Conservation (phyloP, 1,139 yeast genomes). For the Kodamaea fungicola region DNA sequence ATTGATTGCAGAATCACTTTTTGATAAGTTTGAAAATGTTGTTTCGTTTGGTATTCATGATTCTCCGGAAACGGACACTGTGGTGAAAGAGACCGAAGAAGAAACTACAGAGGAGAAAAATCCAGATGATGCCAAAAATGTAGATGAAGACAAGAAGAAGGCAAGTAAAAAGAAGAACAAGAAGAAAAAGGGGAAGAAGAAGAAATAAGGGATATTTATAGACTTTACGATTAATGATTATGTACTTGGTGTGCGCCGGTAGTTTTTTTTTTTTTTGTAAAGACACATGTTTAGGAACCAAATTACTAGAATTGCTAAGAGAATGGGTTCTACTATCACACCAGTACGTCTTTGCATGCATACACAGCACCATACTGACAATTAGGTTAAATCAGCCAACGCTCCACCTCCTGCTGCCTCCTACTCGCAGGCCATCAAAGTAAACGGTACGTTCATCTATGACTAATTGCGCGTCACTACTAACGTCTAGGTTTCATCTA, state of each 20-base stretch:
- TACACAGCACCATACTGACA: conserved; percentile 22
- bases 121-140: neutral
- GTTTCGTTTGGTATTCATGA: conserved; percentile 17
- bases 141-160: conserved; percentile 1
- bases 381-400: conserved; percentile 57
- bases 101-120: conserved; percentile 1
- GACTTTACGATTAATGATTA: neutral
- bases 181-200: conserved; percentile 7
- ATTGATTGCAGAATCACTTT: conserved; percentile 25
- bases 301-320: conserved; percentile 16
- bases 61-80: neutral
- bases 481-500: conserved; percentile 62
- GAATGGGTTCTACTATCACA: conserved; percentile 17
- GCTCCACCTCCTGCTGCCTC: conserved; percentile 98
- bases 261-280: conserved; percentile 1
- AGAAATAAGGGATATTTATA: conserved; percentile 2
- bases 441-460: conserved; percentile 50
- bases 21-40: conserved; percentile 24
- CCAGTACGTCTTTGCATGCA: conserved; percentile 13
- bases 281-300: conserved; percentile 18
- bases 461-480: conserved; percentile 11
- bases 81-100: conserved; percentile 2
- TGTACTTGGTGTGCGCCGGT: too few relatives aligned
- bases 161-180: conserved; percentile 6
- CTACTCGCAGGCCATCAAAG: conserved; percentile 90